Base-by-base conservation (phyloP, 345 rosid genomes). In the Hibiscus mutabilis region DNA sequence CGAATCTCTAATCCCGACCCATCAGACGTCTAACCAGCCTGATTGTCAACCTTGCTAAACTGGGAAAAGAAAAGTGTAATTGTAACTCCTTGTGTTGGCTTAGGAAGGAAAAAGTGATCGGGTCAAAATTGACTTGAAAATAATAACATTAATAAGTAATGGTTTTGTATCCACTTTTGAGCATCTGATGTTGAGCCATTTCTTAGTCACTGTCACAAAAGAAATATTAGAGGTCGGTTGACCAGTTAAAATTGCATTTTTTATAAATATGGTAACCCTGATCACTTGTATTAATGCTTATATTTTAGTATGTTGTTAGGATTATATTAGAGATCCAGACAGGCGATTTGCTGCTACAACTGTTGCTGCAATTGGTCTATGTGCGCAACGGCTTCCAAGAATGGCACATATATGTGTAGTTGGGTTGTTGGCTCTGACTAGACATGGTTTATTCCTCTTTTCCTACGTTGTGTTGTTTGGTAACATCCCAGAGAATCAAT, bases 271-370 rank as follows among this genome's bases (percentile, higher is more conserved):
- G 24, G 24, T 51, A 21, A 73, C 7, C 37, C 37, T 37, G 68
- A 78, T 49, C 68, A 22, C 77, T 47, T 73, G 71, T 47, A 61
- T 77, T 68, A 71, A 70, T 68, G 68, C 83, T 86, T 81, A 75
- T 78, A 33, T 76, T 78, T 40, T 78, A 72, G 72, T 52, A 52
- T 73, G 70, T 80, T 74, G 60, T 71, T 82, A 95, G 99, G 97
- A 95, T 82, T 92, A 95, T 82, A 80, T 90, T 40, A 86, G 87
- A 80, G 96, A 90, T 82, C 96, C 97, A 71, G 96, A 92, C 84
- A 80, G 96, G 85, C 85, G 79, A 80, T 87, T 95, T 83, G 93
- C 99, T 80, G 87, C 92, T n/a, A n/a, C n/a, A n/a, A n/a, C n/a
- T n/a, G n/a, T n/a, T n/a, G n/a, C n/a, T 78, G 97, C 92, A 12